These are phyloP conservation scores for Hyphopichia pseudoburtonii DNA, from an alignment of 1,139 yeast species.

Conservation along the genomic window DNA sequence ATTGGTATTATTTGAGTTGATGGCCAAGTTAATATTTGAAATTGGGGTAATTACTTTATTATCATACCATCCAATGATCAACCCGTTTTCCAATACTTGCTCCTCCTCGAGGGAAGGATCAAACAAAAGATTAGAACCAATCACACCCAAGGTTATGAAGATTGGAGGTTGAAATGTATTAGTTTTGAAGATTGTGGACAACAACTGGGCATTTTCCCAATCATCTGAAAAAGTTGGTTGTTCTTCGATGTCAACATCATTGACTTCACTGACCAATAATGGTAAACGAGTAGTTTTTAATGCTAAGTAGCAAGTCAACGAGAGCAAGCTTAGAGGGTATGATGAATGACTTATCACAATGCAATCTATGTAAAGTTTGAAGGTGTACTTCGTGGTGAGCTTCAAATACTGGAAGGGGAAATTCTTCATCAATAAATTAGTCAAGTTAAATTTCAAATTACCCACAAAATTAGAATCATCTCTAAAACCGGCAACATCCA, in stretches of 20 bases:
- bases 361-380: constrained; percentile 75
- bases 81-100: constrained; percentile 80
- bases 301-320: constrained; percentile 79
- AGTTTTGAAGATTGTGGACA: constrained; percentile 34
- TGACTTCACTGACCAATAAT: constrained; percentile 59
- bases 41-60: constrained; percentile 66
- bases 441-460: constrained; percentile 54
- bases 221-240: constrained; percentile 90
- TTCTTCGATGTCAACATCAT: constrained; percentile 67
- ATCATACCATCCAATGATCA: constrained; percentile 68
- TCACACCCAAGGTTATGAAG: constrained; percentile 69
- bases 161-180: constrained; percentile 65
- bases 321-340: constrained; percentile 75
- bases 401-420: constrained; percentile 51
- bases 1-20: constrained; percentile 39
- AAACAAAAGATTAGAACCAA: constrained; percentile 64
- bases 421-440: constrained; percentile 46
- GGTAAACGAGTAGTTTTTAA: constrained; percentile 79
- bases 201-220: constrained; percentile 60
- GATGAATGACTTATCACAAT: constrained; percentile 64
- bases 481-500: constrained; percentile 70
- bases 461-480: constrained; percentile 67
- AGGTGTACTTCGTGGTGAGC: constrained; percentile 73
- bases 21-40: constrained; percentile 53
- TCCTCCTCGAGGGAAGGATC: constrained; percentile 89